Conservation (phyloP, 2,329 filamentous ascomycete genomes). For the Clonostachys byssicola region DNA sequence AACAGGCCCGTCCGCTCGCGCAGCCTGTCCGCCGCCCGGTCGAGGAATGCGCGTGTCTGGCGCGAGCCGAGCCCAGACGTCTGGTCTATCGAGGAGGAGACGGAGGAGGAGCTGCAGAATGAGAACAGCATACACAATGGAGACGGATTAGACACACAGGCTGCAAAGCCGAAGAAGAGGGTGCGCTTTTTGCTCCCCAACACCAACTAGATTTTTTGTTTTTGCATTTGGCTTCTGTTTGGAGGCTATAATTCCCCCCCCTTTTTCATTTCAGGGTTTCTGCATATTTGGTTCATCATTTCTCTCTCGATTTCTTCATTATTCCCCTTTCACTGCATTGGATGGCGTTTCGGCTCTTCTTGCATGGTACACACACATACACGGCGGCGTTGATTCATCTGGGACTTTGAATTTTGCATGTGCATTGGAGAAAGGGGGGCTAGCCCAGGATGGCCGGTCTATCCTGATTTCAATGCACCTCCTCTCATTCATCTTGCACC, state of each 20-base stretch:
- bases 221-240: background rate
- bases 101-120: constrained; percentile 47
- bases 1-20: constrained; percentile 18
- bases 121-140: constrained; percentile 3
- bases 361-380: too few species aligned
- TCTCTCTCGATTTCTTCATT: background rate
- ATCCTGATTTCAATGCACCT: too few species aligned
- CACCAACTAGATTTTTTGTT: constrained; percentile 18
- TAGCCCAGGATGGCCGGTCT: too few species aligned
- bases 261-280: constrained; percentile 2
- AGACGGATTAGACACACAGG: constrained; percentile 16
- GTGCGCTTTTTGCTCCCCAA: constrained; percentile 50
- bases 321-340: background rate
- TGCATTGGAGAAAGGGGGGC: too few species aligned
- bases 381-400: too few species aligned
- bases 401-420: too few species aligned
- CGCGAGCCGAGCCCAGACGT: constrained; percentile 55
- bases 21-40: constrained; percentile 17
- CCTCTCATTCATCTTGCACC: too few species aligned
- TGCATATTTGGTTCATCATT: background rate
- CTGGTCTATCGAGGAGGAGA: constrained; percentile 57
- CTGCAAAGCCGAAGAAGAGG: constrained; percentile 49
- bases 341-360: background rate
- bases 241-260: background rate
- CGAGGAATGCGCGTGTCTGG: constrained; percentile 41